These are phyloP conservation scores for Penicillium pancosmium DNA, from an alignment of 495 filamentous ascomycete genomes.

Conservation along the genomic window DNA sequence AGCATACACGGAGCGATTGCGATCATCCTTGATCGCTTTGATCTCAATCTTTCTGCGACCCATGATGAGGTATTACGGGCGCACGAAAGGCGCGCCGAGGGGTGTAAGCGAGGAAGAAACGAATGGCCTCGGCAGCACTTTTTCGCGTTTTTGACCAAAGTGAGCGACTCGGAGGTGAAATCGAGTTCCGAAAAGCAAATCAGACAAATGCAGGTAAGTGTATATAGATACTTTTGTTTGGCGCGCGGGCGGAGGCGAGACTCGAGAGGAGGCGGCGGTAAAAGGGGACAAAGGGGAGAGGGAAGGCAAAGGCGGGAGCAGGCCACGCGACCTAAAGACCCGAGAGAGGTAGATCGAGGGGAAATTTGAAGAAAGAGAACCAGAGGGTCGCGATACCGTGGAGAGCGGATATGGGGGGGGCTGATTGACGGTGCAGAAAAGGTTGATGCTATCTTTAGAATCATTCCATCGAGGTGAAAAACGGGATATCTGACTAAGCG, in stretches of 20 bases:
- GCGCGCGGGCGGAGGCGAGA: constrained; percentile 3
- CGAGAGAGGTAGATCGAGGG: background rate
- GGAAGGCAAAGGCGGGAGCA: background rate
- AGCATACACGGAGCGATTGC: constrained; percentile 97
- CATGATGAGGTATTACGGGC: constrained; percentile 45
- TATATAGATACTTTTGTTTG: background rate
- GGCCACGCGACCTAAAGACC: background rate
- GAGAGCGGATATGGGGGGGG: constrained; percentile 20
- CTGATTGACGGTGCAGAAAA: constrained; percentile 37
- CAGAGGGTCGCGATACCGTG: constrained; percentile 16
- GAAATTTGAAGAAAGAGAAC: background rate
- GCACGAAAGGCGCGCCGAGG: constrained; percentile 14
- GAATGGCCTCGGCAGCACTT: background rate
- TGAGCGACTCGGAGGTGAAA: background rate
- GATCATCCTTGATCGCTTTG: constrained; percentile 99
- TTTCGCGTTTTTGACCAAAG: background rate
- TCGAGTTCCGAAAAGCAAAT: background rate
- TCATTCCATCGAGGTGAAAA: constrained; percentile 8
- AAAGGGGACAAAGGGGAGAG: background rate
- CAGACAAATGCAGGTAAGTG: too few species aligned
- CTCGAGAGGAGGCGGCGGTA: background rate
- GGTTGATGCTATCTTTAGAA: constrained; percentile 41
- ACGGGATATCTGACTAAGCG: too few species aligned
- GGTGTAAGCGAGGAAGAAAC: constrained; percentile 2
- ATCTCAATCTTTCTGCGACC: constrained; percentile 91